Evolutionary conservation across 352 stramenopile genomes (phyloP), one percentile per base, ranked within the genome.

Genomic region (Globisporangium ultimum): DNA sequence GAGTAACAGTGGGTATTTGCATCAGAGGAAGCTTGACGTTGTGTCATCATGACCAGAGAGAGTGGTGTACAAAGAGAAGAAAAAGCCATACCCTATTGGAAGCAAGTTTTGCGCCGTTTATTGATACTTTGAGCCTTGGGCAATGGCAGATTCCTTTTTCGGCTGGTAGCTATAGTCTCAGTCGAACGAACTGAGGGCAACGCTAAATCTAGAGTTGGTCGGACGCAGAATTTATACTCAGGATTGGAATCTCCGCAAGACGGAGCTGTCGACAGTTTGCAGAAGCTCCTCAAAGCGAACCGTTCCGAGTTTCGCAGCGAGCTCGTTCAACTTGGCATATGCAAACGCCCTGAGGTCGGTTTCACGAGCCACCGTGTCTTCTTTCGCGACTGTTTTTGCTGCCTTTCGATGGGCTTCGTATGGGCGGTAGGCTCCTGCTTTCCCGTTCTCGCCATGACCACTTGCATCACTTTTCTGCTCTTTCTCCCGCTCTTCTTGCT

Each of bases 181-280:
- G 28, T 36, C 28, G 28, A 10, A 36, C 8, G 28, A 36, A 10
- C 28, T 36, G 28, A 10, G 28, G 24, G 5, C 2, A 28, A 36
- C 3, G 28, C 28, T 36, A 5, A 36, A 10, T 36, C 28, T 36
- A 36, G 28, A 11, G 28, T 36, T 36, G 28, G 28, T 10, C 28
- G 28, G 9, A 36, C 28, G 28, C 28, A 36, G 28, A 10, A 36
- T 10, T 36, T 36, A 6, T 36, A 36, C 3, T 63, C 36, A 63
- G 1, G 58, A 63, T 49, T 88, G 72, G 22, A 90, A 67, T 43
- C 78, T 87, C 53, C 58, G 67, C 40, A 89, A 34, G 32, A 88
- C 80, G 0, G 80, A 83, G 24, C 66, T 69, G 55, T 89, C 78
- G n/a, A 87, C 68, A 21, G 68, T 78, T 56, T 83, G 65, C 43